Conservation (phyloP, 2,329 filamentous ascomycete species). For the Microcyclospora tardicrescens region DNA sequence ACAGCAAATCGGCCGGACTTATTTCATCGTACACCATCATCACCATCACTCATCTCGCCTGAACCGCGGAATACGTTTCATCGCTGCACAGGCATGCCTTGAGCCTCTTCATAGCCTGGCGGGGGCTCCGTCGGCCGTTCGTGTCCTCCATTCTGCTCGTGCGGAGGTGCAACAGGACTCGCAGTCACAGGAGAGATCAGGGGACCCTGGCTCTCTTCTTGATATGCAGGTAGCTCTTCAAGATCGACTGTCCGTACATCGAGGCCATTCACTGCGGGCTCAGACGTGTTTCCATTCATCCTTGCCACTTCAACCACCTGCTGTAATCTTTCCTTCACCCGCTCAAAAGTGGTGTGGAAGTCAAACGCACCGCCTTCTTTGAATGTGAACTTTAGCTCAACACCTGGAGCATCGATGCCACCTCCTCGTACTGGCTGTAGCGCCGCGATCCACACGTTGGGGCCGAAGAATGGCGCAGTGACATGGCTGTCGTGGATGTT, state of each 20-base stretch:
- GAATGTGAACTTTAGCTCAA: conserved; percentile 79
- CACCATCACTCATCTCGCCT: no score
- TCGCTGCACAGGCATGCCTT: conserved; percentile 24
- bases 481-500: conserved; percentile 79
- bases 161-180: conserved; percentile 10
- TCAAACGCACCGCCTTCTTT: conserved; percentile 92
- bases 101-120: conserved; percentile 83
- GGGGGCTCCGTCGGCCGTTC: conserved; percentile 50
- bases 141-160: conserved; percentile 13
- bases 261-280: conserved; percentile 34
- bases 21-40: no score
- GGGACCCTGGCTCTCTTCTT: conserved; percentile 39
- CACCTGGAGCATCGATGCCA: conserved; percentile 59
- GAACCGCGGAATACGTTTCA: no score
- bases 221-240: conserved; percentile 81
- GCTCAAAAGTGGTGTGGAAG: conserved; percentile 70
- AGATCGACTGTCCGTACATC: conserved; percentile 56
- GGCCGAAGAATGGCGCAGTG: conserved; percentile 79
- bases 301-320: conserved; percentile 66
- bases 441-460: conserved; percentile 75
- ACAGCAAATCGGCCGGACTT: no score
- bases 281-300: conserved; percentile 6
- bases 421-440: conserved; percentile 73
- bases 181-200: conserved; percentile 17
- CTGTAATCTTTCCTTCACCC: conserved; percentile 68